Evolutionary conservation across 257 asterid species (phyloP).

Genomic region (Coffea canephora): DNA sequence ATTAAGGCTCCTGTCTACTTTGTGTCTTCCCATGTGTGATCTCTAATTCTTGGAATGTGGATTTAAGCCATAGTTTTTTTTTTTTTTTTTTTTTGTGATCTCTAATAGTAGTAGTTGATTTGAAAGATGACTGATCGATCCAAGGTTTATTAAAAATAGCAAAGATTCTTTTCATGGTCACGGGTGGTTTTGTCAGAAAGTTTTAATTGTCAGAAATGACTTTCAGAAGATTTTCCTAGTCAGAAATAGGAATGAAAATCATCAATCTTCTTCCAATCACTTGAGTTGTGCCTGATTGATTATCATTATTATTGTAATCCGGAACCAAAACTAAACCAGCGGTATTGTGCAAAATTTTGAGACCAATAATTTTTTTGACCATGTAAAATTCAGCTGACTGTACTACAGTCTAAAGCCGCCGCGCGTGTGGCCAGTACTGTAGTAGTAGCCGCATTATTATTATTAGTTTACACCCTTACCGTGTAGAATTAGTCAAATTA

Average conservation of each 20-base stretch:
- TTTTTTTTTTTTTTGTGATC: too few relatives aligned
- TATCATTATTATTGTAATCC: not conserved
- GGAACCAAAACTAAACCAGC: not conserved
- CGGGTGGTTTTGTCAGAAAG: not conserved
- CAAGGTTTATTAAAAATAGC: not conserved
- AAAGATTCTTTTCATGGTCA: conserved; percentile 6
- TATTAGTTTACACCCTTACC: not conserved
- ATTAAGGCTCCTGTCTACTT: not conserved
- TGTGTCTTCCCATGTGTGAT: conserved; percentile 16
- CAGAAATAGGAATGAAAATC: not conserved
- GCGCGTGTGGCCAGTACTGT: not conserved
- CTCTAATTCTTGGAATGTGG: not conserved
- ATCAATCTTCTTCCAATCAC: not conserved
- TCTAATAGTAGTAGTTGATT: not conserved
- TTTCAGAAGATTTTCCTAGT: conserved; percentile 3
- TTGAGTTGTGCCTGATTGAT: not conserved
- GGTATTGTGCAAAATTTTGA: not conserved
- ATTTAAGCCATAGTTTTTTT: not conserved
- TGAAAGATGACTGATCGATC: conserved; percentile 5
- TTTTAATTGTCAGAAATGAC: not conserved
- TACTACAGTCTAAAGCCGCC: not conserved
- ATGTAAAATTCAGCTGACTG: not conserved
- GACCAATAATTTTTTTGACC: not conserved
- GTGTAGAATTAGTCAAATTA: conserved; percentile 4
- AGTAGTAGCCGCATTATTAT: not conserved